These are phyloP conservation scores for Ottelia alismoides DNA, from an alignment of 106 monocot genomes.

Conservation along the genomic window DNA sequence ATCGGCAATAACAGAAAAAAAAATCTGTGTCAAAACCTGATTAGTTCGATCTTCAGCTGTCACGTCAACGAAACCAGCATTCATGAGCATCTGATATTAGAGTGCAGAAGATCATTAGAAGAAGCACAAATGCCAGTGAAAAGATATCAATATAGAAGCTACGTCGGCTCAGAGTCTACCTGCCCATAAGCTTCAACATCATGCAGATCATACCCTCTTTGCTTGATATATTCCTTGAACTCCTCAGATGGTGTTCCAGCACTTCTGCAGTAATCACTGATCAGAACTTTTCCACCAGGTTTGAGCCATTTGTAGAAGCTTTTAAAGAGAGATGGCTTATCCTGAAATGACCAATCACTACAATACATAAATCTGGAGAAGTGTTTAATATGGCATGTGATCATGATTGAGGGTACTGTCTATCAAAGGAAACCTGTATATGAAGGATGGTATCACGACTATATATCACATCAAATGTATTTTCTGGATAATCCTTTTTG, in stretches of 20 bases:
- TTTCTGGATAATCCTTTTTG: too few species aligned
- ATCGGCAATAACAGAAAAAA: too few species aligned
- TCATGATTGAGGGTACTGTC: too few species aligned
- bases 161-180: slow-evolving; percentile 11
- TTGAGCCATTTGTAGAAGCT: slow-evolving; percentile 73
- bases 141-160: background rate
- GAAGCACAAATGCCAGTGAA: background rate
- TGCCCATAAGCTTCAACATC: slow-evolving; percentile 64
- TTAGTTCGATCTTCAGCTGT: slow-evolving; percentile 72
- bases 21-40: too few species aligned
- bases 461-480: slow-evolving; percentile 49
- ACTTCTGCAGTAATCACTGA: slow-evolving; percentile 75
- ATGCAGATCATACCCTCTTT: slow-evolving; percentile 89
- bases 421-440: slow-evolving; percentile 56
- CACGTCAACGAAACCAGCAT: slow-evolving; percentile 63
- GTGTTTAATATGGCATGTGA: too few species aligned
- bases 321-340: slow-evolving; percentile 61
- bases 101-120: background rate
- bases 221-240: slow-evolving; percentile 62
- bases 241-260: slow-evolving; percentile 43
- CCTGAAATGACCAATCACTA: slow-evolving; percentile 45
- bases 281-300: slow-evolving; percentile 71
- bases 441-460: slow-evolving; percentile 64
- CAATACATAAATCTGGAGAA: too few species aligned
- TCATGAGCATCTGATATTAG: slow-evolving; percentile 49